Evolutionary conservation across 2,329 filamentous ascomycete genomes (phyloP).

Genomic region (Cladosporium sp.): DNA sequence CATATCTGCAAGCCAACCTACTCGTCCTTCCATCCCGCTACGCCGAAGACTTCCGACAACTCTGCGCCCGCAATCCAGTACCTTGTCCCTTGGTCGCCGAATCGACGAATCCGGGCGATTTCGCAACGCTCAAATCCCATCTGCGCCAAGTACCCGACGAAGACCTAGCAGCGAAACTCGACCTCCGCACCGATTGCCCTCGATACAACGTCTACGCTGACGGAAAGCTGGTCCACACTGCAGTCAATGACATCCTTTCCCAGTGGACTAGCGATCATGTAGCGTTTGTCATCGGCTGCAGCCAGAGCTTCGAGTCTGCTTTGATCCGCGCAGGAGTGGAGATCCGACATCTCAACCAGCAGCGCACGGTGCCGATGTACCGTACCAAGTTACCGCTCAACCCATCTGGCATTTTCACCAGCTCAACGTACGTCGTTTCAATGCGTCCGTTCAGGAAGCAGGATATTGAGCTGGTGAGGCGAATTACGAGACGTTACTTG

Average conservation of each 20-base stretch:
- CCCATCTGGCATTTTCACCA: slow-evolving; percentile 53
- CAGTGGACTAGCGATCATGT: slow-evolving; percentile 55
- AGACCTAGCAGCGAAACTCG: slow-evolving; percentile 39
- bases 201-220: slow-evolving; percentile 54
- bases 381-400: slow-evolving; percentile 50
- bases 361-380: slow-evolving; percentile 57
- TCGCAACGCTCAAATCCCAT: slow-evolving; percentile 35
- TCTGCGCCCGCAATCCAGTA: slow-evolving; percentile 57
- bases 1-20: slow-evolving; percentile 56
- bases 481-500: slow-evolving; percentile 50
- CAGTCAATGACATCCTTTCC: slow-evolving; percentile 39
- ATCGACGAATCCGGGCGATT: slow-evolving; percentile 41
- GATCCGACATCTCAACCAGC: slow-evolving; percentile 45
- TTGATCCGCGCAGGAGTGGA: slow-evolving; percentile 45
- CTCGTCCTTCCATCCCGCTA: slow-evolving; percentile 53
- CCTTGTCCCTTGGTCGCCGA: slow-evolving; percentile 56
- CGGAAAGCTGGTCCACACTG: slow-evolving; percentile 35
- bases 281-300: slow-evolving; percentile 59
- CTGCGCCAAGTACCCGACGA: slow-evolving; percentile 26
- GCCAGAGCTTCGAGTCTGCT: slow-evolving; percentile 57
- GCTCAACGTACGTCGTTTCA: slow-evolving; percentile 52
- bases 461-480: slow-evolving; percentile 48
- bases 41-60: slow-evolving; percentile 51
- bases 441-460: slow-evolving; percentile 53
- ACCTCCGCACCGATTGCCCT: slow-evolving; percentile 54